Conservation (phyloP, 1,139 yeast species). For the Hanseniaspora sp. region DNA sequence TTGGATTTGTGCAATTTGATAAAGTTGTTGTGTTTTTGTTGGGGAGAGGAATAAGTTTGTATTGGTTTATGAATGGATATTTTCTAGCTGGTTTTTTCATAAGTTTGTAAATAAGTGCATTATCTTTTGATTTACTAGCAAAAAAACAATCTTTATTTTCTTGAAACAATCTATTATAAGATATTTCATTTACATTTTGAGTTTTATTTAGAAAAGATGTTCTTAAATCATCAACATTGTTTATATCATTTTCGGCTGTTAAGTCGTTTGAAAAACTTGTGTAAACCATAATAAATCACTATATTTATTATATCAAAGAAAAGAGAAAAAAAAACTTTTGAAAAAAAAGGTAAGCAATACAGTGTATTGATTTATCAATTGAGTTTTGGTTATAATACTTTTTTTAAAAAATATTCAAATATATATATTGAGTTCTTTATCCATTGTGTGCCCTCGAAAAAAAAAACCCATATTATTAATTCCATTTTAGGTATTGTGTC, state of each 20-base stretch:
- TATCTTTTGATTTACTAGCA: not conserved
- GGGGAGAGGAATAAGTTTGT: slow-evolving; percentile 17
- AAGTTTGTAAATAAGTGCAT: not conserved
- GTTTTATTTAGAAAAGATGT: slow-evolving; percentile 4
- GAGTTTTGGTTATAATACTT: too few relatives aligned
- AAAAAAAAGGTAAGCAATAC: too few relatives aligned
- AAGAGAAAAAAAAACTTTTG: too few relatives aligned
- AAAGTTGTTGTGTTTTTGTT: slow-evolving; percentile 14
- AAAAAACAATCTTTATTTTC: slow-evolving; percentile 6
- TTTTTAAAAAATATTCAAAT: too few relatives aligned
- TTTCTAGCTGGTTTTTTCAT: slow-evolving; percentile 1
- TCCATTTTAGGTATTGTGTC: too few relatives aligned
- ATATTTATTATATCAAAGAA: not conserved
- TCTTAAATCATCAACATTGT: not conserved
- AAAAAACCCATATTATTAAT: too few relatives aligned
- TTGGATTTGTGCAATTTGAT: slow-evolving; percentile 34
- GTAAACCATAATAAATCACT: not conserved
- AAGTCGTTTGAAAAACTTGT: slow-evolving; percentile 6
- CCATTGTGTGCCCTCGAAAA: too few relatives aligned
- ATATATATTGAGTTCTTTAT: too few relatives aligned
- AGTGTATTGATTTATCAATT: too few relatives aligned
- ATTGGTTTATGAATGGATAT: slow-evolving; percentile 19
- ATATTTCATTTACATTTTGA: not conserved
- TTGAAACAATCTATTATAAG: slow-evolving; percentile 13
- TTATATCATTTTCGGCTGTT: not conserved